Base-by-base conservation (phyloP, 192 early-diverging fungal genomes). In the Coemansia sp. region DNA sequence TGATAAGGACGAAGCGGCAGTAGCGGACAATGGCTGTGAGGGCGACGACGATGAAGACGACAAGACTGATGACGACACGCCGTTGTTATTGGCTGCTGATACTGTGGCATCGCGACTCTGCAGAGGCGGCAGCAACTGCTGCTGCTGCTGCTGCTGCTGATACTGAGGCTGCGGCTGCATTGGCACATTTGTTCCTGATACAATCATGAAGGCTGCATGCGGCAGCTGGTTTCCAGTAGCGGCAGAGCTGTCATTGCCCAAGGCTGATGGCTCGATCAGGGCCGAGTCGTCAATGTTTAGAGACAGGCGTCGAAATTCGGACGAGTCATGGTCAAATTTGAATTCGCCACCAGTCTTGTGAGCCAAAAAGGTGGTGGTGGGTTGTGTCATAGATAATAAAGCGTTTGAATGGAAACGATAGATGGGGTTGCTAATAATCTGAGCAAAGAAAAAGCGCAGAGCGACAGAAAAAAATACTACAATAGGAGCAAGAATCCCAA, bases 251-350 rank as follows among this genome's bases (percentile, higher is more conserved):
- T 13, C 62, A 46, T 51, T 63, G 32, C 57, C 57, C 12, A 37
- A 41, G 4, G 19, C 57, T 39, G 56, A 52, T 15, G 71, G 52
- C 39, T 73, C 71, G 52, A 62, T 36, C 40, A 45, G 13, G 54
- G 45, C 40, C 32, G 57, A 59, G 57, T 37, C 10, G 39, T 59
- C 57, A 13, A 40, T 59, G 8, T 26, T 37, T 15, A 59, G 39
- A 41, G 71, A 39, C 40, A 45, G 19, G 45, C 65, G 65, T 41
- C 52, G 65, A 39, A 67, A 46, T 41, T 67, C 71, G 18, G 54
- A 19, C 26, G 61, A 42, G 59, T 42, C 40, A 42, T 69, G 32
- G 36, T 54, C 71, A 48, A 73, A 67, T 66, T 73, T 61, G 45
- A 73, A 62, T 66, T 73, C 65, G 42, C 51, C 39, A 32, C 56